These are phyloP conservation scores for Collybia nuda DNA, from an alignment of 768 basidiomycete species.

Conservation along the genomic window DNA sequence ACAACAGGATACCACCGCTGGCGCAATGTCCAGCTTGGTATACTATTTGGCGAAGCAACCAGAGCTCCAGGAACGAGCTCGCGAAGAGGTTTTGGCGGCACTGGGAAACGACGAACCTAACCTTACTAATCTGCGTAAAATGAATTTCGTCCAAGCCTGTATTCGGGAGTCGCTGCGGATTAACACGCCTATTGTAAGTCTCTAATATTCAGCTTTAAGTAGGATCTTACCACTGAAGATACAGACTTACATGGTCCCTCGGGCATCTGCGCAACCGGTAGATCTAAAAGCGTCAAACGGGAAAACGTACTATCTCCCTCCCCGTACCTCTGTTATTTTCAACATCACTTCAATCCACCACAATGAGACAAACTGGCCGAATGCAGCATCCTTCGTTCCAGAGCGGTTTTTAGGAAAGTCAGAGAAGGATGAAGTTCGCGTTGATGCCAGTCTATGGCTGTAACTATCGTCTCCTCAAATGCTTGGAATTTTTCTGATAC, in stretches of 20 bases:
- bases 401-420: not conserved
- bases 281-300: not conserved
- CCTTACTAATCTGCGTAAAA: conserved; percentile 11
- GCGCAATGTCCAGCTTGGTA: conserved; percentile 20
- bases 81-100: conserved; percentile 23
- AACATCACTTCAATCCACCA: conserved; percentile 8
- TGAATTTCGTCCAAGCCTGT: conserved; percentile 22
- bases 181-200: not conserved
- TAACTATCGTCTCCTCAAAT: not conserved
- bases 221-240: not conserved
- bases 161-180: conserved; percentile 25
- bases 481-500: not conserved
- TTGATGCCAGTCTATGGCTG: conserved; percentile 2
- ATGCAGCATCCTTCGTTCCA: conserved; percentile 1
- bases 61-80: conserved; percentile 22
- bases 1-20: conserved; percentile 22
- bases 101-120: conserved; percentile 19
- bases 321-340: conserved; percentile 5
- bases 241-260: not conserved
- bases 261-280: not conserved
- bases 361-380: conserved; percentile 4
- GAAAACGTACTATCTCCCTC: conserved; percentile 4
- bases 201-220: not conserved
- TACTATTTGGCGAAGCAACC: conserved; percentile 26
- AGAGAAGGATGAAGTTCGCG: not conserved